These are phyloP conservation scores for Seiridium cupressi DNA, from an alignment of 2,329 filamentous ascomycete species.

Conservation along the genomic window DNA sequence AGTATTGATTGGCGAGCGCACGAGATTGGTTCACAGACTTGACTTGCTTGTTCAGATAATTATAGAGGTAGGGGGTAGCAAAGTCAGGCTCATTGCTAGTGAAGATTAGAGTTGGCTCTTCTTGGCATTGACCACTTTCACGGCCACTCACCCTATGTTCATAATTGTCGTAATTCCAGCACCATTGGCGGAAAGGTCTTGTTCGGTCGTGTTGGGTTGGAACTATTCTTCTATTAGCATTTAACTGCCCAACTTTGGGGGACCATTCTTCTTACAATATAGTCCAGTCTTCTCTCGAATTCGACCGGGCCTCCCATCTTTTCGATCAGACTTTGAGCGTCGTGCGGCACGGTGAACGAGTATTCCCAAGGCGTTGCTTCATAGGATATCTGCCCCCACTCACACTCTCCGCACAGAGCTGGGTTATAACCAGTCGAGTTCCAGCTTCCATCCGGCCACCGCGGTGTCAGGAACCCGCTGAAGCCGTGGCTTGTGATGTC, in stretches of 20 bases:
- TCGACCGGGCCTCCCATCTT: slow-evolving; percentile 47
- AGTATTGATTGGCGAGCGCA: slow-evolving; percentile 37
- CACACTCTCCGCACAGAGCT: slow-evolving; percentile 7
- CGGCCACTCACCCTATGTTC: slow-evolving; percentile 17
- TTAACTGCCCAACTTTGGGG: background rate
- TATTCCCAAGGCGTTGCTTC: slow-evolving; percentile 41
- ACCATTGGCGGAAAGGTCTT: slow-evolving; percentile 16
- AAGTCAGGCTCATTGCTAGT: slow-evolving; percentile 10
- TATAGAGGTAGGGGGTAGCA: slow-evolving; percentile 52
- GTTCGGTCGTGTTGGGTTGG: slow-evolving; percentile 18
- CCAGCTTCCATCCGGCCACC: slow-evolving; percentile 8
- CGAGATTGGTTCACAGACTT: slow-evolving; percentile 32
- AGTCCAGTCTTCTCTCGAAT: slow-evolving; percentile 48
- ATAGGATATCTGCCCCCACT: slow-evolving; percentile 11
- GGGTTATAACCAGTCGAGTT: slow-evolving; percentile 6
- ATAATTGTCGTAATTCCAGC: slow-evolving; percentile 19
- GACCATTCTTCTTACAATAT: slow-evolving; percentile 1
- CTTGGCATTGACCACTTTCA: too few relatives aligned
- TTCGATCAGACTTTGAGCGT: slow-evolving; percentile 51
- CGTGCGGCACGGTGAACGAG: slow-evolving; percentile 56
- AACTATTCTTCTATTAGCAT: slow-evolving; percentile 10
- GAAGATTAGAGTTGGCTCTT: background rate
- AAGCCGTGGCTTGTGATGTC: slow-evolving; percentile 12
- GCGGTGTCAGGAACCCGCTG: slow-evolving; percentile 21
- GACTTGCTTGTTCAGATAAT: slow-evolving; percentile 41